Conservation (phyloP, 2,329 filamentous ascomycete genomes). For the Alternaria brassicicola region DNA sequence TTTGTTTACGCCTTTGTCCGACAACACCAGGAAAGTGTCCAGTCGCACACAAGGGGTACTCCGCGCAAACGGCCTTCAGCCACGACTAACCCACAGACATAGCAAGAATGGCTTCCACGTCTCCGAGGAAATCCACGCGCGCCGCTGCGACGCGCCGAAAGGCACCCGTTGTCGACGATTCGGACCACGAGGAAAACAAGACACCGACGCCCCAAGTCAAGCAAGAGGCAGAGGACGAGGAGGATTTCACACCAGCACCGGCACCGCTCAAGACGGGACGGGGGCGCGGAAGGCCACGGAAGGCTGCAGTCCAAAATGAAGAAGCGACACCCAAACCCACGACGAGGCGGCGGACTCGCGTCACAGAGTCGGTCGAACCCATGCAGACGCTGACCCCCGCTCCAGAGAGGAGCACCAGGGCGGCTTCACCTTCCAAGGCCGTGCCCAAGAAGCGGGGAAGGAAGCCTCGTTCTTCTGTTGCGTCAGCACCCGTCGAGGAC, state of each 20-base stretch:
- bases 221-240: conserved; percentile 72
- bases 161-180: conserved; percentile 72
- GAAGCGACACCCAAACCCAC: conserved; percentile 54
- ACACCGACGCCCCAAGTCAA: conserved; percentile 59
- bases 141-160: conserved; percentile 70
- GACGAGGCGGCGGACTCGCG: conserved; percentile 56
- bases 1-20: conserved; percentile 25
- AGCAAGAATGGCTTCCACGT: conserved; percentile 48
- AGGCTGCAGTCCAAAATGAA: conserved; percentile 37
- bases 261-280: conserved; percentile 65
- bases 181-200: conserved; percentile 75
- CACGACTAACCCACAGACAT: conserved; percentile 22
- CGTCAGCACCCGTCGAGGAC: conserved; percentile 47
- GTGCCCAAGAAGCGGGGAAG: conserved; percentile 66
- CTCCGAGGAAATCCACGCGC: conserved; percentile 63
- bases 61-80: conserved; percentile 11
- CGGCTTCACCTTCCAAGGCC: conserved; percentile 23
- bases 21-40: conserved; percentile 20
- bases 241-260: conserved; percentile 72
- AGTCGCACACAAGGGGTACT: conserved; percentile 10
- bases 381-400: conserved; percentile 66
- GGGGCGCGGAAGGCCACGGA: conserved; percentile 63
- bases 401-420: conserved; percentile 55
- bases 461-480: conserved; percentile 51
- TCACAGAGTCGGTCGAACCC: conserved; percentile 59